These are phyloP conservation scores for Yamadazyma mexicana DNA, from an alignment of 1,139 yeast species.

Conservation along the genomic window DNA sequence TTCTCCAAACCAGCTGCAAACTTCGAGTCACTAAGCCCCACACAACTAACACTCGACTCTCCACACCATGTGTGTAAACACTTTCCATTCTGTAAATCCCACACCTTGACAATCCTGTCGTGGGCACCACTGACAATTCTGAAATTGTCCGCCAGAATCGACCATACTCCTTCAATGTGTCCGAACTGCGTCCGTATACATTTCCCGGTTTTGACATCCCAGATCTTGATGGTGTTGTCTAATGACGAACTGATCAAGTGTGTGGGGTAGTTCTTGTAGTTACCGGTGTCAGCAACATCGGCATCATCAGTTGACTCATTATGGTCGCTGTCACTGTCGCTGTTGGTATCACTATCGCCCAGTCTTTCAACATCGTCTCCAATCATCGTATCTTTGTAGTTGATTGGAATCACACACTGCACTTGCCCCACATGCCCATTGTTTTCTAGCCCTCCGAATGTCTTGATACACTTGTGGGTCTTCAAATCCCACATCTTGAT, in stretches of 20 bases:
- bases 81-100: constrained; percentile 94
- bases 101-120: constrained; percentile 83
- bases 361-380: constrained; percentile 27
- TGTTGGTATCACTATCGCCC: constrained; percentile 24
- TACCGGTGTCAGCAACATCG: background rate
- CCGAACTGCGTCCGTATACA: constrained; percentile 95
- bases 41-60: constrained; percentile 77
- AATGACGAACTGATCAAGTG: constrained; percentile 84
- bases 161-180: constrained; percentile 97
- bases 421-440: constrained; percentile 84
- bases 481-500: constrained; percentile 92
- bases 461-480: constrained; percentile 73
- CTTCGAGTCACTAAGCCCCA: constrained; percentile 84
- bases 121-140: constrained; percentile 93
- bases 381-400: constrained; percentile 53
- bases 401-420: constrained; percentile 84
- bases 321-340: constrained; percentile 17
- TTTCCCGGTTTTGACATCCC: constrained; percentile 86
- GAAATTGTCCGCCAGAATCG: constrained; percentile 91
- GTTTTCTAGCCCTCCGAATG: constrained; percentile 73
- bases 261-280: constrained; percentile 53
- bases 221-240: constrained; percentile 89
- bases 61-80: constrained; percentile 90
- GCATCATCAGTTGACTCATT: background rate
- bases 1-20: constrained; percentile 89